Conservation (phyloP, 1,139 yeast species). For the Insectozyma bohioensis region DNA sequence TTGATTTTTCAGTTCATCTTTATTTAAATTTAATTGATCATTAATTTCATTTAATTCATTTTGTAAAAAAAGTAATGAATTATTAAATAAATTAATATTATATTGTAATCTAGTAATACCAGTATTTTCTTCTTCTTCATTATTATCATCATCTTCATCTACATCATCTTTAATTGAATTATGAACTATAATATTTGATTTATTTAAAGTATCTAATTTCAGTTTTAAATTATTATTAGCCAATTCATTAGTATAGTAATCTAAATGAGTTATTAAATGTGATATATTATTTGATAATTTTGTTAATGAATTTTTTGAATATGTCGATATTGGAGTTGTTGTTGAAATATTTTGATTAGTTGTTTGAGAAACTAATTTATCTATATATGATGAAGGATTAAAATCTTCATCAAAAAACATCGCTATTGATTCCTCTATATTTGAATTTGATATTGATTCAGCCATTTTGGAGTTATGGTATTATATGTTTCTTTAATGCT, state of each 20-base stretch:
- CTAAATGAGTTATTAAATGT: slow-evolving; percentile 54
- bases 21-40: slow-evolving; percentile 23
- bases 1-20: slow-evolving; percentile 10
- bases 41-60: slow-evolving; percentile 40
- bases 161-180: slow-evolving; percentile 18
- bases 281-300: slow-evolving; percentile 31
- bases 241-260: slow-evolving; percentile 58
- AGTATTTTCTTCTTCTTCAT: slow-evolving; percentile 5
- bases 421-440: slow-evolving; percentile 20
- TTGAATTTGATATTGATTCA: slow-evolving; percentile 5
- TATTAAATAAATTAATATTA: slow-evolving; percentile 57
- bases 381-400: slow-evolving; percentile 36
- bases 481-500: no score
- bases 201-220: slow-evolving; percentile 35
- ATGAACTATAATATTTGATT: slow-evolving; percentile 13
- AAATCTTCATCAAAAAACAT: slow-evolving; percentile 47
- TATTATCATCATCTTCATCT: slow-evolving; percentile 10
- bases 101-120: slow-evolving; percentile 55
- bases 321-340: slow-evolving; percentile 16
- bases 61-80: slow-evolving; percentile 55
- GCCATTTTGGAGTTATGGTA: no score
- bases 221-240: slow-evolving; percentile 50
- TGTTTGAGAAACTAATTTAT: slow-evolving; percentile 36
- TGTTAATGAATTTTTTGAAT: slow-evolving; percentile 25
- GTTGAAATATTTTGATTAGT: slow-evolving; percentile 17